A percentile compares a stretch with the other conserved stretches of the same genome.
Conservation (phyloP, 1,139 yeast genomes). For the Hyphopichia wangnamkhiaoensis region DNA sequence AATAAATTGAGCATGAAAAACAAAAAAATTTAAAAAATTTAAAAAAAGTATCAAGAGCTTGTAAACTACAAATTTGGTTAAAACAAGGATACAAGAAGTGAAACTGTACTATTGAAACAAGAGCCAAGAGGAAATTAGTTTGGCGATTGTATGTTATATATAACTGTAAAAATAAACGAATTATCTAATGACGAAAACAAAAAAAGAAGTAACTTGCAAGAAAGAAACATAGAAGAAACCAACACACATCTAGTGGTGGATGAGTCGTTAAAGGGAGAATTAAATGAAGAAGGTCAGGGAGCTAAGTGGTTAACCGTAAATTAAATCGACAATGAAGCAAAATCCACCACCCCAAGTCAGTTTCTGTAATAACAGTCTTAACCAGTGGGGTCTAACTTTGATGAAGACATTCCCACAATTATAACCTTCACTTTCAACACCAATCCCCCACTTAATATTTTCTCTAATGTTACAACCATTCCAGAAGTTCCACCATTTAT, state of each 20-base stretch:
- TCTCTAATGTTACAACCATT: conserved; percentile 77
- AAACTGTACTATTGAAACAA: no score
- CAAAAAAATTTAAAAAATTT: neutral
- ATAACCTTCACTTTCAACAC: conserved; percentile 81
- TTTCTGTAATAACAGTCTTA: conserved; percentile 48
- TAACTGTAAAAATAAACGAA: no score
- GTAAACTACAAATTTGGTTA: no score
- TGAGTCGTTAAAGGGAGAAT: no score
- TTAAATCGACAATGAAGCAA: conserved; percentile 59
- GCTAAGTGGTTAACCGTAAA: conserved; percentile 45
- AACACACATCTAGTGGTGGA: no score
- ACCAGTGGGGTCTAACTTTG: conserved; percentile 49
- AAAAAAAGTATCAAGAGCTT: neutral
- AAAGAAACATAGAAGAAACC: neutral
- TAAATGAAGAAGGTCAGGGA: no score
- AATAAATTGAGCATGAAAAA: neutral
- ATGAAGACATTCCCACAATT: conserved; percentile 64
- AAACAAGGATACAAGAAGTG: no score
- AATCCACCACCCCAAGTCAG: conserved; percentile 73
- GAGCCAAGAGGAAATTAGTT: no score
- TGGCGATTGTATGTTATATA: no score
- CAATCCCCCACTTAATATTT: conserved; percentile 79
- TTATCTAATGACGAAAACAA: no score
- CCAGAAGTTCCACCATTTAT: conserved; percentile 84
- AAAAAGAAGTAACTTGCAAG: no score